Evolutionary conservation across 305 asterid genomes (phyloP).

Genomic region (Fraxinus greggii): DNA sequence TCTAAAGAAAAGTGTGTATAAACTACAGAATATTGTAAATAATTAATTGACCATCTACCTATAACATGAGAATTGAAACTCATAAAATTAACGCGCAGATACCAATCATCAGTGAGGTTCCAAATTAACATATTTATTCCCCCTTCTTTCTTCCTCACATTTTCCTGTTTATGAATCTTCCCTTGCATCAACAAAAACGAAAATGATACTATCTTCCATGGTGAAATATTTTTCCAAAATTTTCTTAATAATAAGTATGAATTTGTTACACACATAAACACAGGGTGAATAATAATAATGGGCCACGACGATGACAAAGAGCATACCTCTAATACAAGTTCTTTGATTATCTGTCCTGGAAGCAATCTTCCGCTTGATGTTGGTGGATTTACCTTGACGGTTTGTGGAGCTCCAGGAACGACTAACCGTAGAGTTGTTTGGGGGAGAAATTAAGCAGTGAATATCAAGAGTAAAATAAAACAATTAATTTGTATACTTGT

Average conservation of each 20-base stretch:
- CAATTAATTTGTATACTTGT: neutral
- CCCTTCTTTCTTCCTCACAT: neutral
- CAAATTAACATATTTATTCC: neutral
- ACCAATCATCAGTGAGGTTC: neutral
- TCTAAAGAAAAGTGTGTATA: neutral
- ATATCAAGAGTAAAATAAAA: neutral
- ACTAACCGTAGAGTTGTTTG: constrained; percentile 35
- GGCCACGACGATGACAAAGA: neutral
- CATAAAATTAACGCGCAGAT: neutral
- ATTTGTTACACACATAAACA: neutral
- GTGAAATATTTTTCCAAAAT: neutral
- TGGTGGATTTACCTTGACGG: constrained; percentile 26
- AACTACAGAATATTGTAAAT: neutral
- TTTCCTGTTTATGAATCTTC: neutral
- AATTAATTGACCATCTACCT: neutral
- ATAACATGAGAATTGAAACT: neutral
- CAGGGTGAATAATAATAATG: neutral
- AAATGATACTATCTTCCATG: neutral
- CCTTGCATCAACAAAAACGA: neutral
- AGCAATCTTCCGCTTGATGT: constrained; percentile 28
- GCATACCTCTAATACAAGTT: constrained; percentile 48
- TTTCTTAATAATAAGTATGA: neutral
- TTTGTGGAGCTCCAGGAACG: constrained; percentile 48
- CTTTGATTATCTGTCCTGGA: constrained; percentile 55
- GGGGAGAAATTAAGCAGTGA: constrained; percentile 15